A percentile compares a stretch with the other conserved stretches of the same genome.
These are phyloP conservation scores for Paraphoma chrysanthemicola DNA, from an alignment of 2,329 filamentous ascomycete genomes.

Conservation along the genomic window DNA sequence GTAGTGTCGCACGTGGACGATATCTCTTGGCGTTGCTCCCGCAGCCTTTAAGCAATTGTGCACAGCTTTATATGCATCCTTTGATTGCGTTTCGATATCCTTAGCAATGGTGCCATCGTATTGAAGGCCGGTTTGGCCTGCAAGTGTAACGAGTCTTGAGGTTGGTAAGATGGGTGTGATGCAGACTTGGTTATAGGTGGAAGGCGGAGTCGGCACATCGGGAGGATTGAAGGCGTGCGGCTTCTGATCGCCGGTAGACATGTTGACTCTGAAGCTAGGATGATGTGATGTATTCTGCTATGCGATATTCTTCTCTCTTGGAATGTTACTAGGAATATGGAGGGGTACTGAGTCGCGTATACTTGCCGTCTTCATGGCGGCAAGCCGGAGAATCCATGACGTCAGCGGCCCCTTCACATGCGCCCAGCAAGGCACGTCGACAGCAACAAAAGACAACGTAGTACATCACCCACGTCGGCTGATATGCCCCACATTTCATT, in stretches of 20 bases:
- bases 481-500: neutral
- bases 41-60: constrained; percentile 33
- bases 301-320: no score
- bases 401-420: neutral
- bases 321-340: neutral
- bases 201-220: constrained; percentile 30
- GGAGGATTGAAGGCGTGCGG: constrained; percentile 40
- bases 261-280: neutral
- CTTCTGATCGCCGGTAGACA: constrained; percentile 25
- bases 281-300: neutral
- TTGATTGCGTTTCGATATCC: constrained; percentile 35
- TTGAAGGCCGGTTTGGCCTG: constrained; percentile 37
- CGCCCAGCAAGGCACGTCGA: neutral
- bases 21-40: constrained; percentile 43
- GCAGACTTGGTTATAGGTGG: constrained; percentile 41
- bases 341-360: neutral
- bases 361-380: neutral
- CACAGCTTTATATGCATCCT: constrained; percentile 37
- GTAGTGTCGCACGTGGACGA: constrained; percentile 44
- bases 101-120: constrained; percentile 15
- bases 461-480: neutral
- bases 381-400: neutral
- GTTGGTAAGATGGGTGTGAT: constrained; percentile 38
- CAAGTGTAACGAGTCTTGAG: constrained; percentile 40
- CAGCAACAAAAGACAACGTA: neutral